Conservation (phyloP, 805 yeast species). For the Wickerhamiella musiphila region DNA sequence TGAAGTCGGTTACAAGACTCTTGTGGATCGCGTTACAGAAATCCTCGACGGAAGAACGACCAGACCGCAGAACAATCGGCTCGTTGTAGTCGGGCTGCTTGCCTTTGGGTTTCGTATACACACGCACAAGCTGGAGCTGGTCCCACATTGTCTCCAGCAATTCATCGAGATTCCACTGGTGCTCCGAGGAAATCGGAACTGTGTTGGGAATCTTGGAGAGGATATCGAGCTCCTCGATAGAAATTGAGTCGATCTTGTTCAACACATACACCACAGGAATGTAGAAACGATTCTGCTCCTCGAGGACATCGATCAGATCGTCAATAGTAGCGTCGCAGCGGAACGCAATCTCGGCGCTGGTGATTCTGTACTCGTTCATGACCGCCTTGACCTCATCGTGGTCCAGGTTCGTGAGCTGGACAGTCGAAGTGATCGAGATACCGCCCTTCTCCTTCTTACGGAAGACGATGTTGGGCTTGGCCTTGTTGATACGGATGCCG, state of each 20-base stretch:
- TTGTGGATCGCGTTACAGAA: constrained; percentile 95
- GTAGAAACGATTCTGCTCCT: constrained; percentile 76
- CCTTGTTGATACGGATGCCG: constrained; percentile 83
- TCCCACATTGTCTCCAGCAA: constrained; percentile 93
- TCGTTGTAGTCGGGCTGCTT: constrained; percentile 82
- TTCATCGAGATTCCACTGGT: constrained; percentile 95
- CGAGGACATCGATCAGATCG: constrained; percentile 86
- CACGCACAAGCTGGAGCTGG: constrained; percentile 74
- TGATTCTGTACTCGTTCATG: constrained; percentile 85
- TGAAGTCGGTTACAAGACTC: constrained; percentile 81
- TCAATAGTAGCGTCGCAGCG: constrained; percentile 97
- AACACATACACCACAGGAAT: constrained; percentile 90
- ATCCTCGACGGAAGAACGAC: constrained; percentile 75
- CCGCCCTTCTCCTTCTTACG: constrained; percentile 95
- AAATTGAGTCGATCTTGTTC: constrained; percentile 89
- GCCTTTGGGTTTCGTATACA: constrained; percentile 95
- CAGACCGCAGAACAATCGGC: constrained; percentile 80
- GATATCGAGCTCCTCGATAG: constrained; percentile 82
- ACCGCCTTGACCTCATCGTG: constrained; percentile 91
- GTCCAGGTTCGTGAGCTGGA: constrained; percentile 78
- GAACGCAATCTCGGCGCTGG: constrained; percentile 90
- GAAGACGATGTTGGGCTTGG: constrained; percentile 82
- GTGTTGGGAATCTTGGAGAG: constrained; percentile 90
- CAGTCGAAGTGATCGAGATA: constrained; percentile 80
- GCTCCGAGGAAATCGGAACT: constrained; percentile 88